phyloP scores from a whole-genome alignment of 345 rosid species.

The Salix suchowensis region DNA sequence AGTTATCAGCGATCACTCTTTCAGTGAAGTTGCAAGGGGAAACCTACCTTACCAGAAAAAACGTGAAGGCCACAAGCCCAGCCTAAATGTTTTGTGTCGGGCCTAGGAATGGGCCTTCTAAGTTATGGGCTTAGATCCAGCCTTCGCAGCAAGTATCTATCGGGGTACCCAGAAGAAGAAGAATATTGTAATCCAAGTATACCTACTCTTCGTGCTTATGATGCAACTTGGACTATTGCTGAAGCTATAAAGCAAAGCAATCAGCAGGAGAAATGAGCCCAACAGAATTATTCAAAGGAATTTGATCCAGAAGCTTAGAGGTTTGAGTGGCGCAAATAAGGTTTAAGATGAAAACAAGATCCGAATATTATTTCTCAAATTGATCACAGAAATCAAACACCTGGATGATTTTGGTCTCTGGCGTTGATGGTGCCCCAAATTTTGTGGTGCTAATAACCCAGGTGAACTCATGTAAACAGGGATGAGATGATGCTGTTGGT shows the following conservation, averaged over 20 bases:
- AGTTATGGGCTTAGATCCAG: constrained; percentile 5
- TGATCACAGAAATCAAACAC: no score
- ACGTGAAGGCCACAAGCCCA: background rate
- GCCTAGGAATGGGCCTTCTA: background rate
- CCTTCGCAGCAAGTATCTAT: constrained; percentile 12
- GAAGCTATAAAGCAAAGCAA: constrained; percentile 16
- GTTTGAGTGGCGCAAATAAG: constrained; percentile 25
- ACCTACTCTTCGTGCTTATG: constrained; percentile 31
- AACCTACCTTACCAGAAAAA: background rate
- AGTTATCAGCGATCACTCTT: background rate
- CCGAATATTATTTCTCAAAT: no score
- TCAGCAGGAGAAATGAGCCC: background rate
- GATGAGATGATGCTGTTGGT: constrained; percentile 32
- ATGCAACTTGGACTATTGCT: constrained; percentile 25
- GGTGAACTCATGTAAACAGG: constrained; percentile 5
- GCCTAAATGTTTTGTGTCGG: background rate
- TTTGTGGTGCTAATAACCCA: no score
- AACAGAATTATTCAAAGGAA: background rate
- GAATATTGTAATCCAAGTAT: constrained; percentile 24
- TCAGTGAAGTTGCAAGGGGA: background rate
- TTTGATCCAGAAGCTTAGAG: constrained; percentile 18
- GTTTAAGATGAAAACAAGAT: constrained; percentile 4
- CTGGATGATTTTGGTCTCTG: no score
- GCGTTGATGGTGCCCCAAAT: no score
- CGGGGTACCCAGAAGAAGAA: constrained; percentile 22